Base-by-base conservation (phyloP, 2,329 filamentous ascomycete genomes). In the Escovopsis weberi region DNA sequence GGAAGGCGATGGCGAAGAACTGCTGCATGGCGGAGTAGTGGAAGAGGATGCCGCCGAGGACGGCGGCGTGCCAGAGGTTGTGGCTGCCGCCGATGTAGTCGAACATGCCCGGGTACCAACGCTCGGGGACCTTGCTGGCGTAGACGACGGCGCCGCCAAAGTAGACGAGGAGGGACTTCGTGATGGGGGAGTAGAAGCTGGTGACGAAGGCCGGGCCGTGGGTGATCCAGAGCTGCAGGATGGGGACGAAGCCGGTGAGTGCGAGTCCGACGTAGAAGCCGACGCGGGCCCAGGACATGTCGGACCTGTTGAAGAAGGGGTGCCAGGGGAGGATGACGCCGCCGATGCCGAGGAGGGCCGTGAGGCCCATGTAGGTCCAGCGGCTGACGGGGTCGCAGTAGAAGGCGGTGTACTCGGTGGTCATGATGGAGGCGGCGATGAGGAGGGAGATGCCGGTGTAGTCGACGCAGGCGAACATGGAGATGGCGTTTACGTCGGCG, bases 371-470 rank as follows among this genome's bases (percentile, higher is more conserved):
- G 64, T 96, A 98, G 11, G 75, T 69, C 74, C 82, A 91, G 43
- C 88, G 82, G 51, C 83, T 88, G 38, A 83, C 55, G 3, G 91
- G 88, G 55, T 98, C 91, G 66, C 91, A 95, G 68, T 98, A 98
- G 63, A 98, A 98, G 23, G 89, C 91, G 1, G 91, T 95, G 66
- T 96, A 98, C 60, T 98, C 91, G 33, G 87, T 94, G 2, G 91
- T 95, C 75, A 96, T 86, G 65, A 98, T 98, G 44, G 85, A 94
- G 9, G 91, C 87, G 2, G 91, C 86, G 41, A 98, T 91, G 26
- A 98, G 75, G 40, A 98, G 70, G 1, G 88, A 94, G 51, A 98
- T 98, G 43, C 91, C 91, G 0, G 91, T 96, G 64, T 98, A 98
- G 62, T 98, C 91, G 45, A 98, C 87, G 60, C 91, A 98, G 15